Base-by-base conservation (phyloP, 148 eudicot species). In the Amaranthus palmeri region DNA sequence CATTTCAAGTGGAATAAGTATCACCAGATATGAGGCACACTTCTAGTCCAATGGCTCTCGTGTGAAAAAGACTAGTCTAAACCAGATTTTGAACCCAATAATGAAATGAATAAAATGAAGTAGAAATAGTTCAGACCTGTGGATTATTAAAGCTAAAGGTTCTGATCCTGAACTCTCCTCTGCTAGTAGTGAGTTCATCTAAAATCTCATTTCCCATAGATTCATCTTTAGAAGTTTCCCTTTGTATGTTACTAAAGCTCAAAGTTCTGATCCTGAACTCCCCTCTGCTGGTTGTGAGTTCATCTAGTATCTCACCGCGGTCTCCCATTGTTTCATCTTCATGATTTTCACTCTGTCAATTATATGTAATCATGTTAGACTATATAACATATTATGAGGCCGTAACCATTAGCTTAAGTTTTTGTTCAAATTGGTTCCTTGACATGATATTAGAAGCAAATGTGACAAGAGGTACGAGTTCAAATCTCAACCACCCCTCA, bases 91-190 rank as follows among this genome's bases (percentile, higher is more conserved):
- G 1, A 25, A 25, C 36, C 36, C 36, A 25, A 25, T 25, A 25
- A 25, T 25, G 36, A 25, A 25, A 25, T 25, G 1, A 25, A 25
- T 25, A 25, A 25, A 25, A 25, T 25, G 54, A 17, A 46, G 53
- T 6, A 15, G 9, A 46, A 17, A 5, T 65, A n/a, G 15, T 36
- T 45, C 54, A 67, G n/a, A 77, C 88, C 82, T 85, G 86, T 12
- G 64, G 69, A 61, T 69, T 82, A 10, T 65, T 71, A 47, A 82
- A 72, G 74, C 77, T 84, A 2, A 69, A 41, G 3, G 84, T 53
- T 75, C 88, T 73, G 76, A 78, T 74, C 70, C 83, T 87, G 78
- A 87, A 72, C 75, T 87, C 90, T 6, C 90, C 90, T 82, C 88
- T 82, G 61, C 85, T 80, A 54, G 90, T 84, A 18, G 88, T 87